Base-by-base conservation (phyloP, 768 basidiomycete species). In the Boletus fagicola region DNA sequence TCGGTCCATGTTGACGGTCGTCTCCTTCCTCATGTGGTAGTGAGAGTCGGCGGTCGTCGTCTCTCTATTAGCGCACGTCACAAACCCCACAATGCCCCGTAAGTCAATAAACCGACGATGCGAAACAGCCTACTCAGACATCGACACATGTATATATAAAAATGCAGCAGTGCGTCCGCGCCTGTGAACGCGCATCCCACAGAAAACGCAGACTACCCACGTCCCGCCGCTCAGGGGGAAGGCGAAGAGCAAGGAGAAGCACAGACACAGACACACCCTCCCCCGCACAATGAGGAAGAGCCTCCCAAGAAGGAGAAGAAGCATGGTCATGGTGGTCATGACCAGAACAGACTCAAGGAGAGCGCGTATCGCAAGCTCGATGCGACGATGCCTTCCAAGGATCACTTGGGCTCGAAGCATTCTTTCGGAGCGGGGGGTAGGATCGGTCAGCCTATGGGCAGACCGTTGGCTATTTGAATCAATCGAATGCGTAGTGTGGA, bases 391-490 rank as follows among this genome's bases (percentile, higher is more conserved):
- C 84, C 85, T 5, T 82, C 81, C 31, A 76, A 77, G 57, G 79
- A 81, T 48, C 55, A 64, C 13, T 61, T 68, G 59, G 57, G 60
- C 20, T 62, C 65, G 4, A 68, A 69, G 22, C 77, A 76, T 42
- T 68, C 59, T 0, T 78, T 77, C 60, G 80, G 77, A 18, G 78
- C 66, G 12, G 77, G 66, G 1, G 81, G 78, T 30, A 74, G 85
- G 54, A 86, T 87, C 56, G 77, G 75, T 4, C 85, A 87, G 65
- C 85, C 85, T 43, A 78, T 75, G 48, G 82, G 81, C 30, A 84
- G 75, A 59, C 66, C 50, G 16, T 57, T 78, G 52, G 65, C 66
- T 39, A 48, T 74, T 59, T 78, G 63, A 76, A 61, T 36, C 22
- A 15, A 20, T 24, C 62, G 67, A 49, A 39, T 26, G 26, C n/a